Base-by-base conservation (phyloP, 495 filamentous ascomycete species). In the Pyronema domesticum region DNA sequence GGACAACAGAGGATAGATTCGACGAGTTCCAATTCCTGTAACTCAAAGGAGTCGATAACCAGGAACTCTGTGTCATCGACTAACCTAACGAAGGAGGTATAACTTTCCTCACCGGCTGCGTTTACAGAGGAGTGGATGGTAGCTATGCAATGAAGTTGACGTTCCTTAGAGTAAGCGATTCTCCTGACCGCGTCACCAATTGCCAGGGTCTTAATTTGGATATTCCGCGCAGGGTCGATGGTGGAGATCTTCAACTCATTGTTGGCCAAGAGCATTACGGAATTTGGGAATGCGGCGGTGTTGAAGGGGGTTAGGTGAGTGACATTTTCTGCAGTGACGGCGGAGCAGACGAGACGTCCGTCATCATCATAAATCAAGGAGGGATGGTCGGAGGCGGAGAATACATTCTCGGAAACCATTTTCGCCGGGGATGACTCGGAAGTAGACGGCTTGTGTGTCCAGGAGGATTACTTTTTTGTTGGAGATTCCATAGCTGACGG, bases 361-460 rank as follows among this genome's bases (percentile, higher is more conserved):
- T 96, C 86, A 6, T 81, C 80, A 14, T 81, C 82, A 59, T 96
- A 95, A 49, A 96, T 93, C 47, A 99, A 67, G 58, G 83, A 94
- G 13, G 91, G 85, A 61, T 95, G 85, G 57, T 96, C 91, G 59
- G 86, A 95, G 0, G 84, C 89, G 0, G 89, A 86, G 60, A 99
- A 94, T 0, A 99, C 83, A 65, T 85, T 94, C 64, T 75, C 83
- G 1, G 85, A 63, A 63, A 13, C 73, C 72, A 36, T 67, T 55
- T 10, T 69, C 71, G 46, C 75, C 67, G 1, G 87, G 86, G 6
- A 99, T 71, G 8, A 80, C 72, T 53, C 86, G 80, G 62, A 99
- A 83, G 7, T 72, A 79, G 1, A 89, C 80, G 58, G 91, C 80
- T 57, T 89, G 80, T 19, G 85, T 89, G 8, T 93, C 93, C 42